Percentiles rank a stretch among this genome's conserved stretches.
Conservation (phyloP, 2,329 filamentous ascomycete genomes). For the Alternaria infectoria region DNA sequence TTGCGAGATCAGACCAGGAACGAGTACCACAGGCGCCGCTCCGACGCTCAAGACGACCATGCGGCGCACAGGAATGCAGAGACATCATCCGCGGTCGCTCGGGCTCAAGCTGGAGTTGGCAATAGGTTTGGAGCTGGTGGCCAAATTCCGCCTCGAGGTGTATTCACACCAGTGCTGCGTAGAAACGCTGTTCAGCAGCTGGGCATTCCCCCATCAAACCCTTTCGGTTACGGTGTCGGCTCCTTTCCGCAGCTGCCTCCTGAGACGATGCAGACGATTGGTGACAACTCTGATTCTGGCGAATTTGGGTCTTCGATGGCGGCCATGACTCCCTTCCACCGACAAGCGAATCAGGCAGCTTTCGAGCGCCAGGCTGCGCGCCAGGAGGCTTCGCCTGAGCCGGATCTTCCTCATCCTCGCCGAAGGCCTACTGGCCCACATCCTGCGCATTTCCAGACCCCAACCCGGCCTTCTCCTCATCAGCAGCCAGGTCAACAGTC, state of each 20-base stretch:
- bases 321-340: not conserved
- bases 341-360: not conserved
- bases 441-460: not conserved
- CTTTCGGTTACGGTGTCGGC: not conserved
- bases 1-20: not conserved
- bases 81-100: not conserved
- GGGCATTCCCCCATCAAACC: not conserved
- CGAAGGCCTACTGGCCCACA: not conserved
- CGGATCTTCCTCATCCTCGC: not conserved
- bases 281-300: not conserved
- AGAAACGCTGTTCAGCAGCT: not conserved
- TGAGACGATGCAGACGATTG: not conserved
- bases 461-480: not conserved
- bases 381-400: not conserved
- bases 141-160: not conserved
- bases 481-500: not conserved
- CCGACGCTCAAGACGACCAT: not conserved
- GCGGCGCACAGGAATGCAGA: not conserved
- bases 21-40: not conserved
- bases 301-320: not conserved
- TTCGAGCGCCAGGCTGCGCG: not conserved
- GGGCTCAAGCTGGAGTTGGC: not conserved
- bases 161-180: not conserved
- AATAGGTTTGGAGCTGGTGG: not conserved
- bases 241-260: not conserved